phyloP scores from a whole-genome alignment of 768 basidiomycete species.

The Lentinula boryana region DNA sequence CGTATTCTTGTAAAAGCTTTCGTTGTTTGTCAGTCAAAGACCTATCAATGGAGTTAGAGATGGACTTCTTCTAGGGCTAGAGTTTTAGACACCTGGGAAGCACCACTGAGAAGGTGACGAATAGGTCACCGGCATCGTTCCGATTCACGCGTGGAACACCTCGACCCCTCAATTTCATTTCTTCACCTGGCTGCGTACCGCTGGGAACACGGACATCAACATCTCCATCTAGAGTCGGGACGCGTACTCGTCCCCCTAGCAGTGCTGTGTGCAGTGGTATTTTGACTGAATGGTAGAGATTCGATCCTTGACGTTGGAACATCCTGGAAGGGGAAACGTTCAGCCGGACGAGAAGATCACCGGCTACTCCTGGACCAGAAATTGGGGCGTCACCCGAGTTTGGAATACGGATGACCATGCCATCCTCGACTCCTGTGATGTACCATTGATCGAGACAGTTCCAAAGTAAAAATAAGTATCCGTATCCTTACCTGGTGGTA shows the following conservation, averaged over 20 bases:
- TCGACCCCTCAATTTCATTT: conserved; percentile 88
- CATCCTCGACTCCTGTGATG: conserved; percentile 81
- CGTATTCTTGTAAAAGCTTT: conserved; percentile 83
- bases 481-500: conserved; percentile 71
- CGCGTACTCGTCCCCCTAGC: conserved; percentile 87
- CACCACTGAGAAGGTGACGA: conserved; percentile 82
- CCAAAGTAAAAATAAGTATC: conserved; percentile 10
- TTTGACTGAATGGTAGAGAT: conserved; percentile 83
- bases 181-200: conserved; percentile 95
- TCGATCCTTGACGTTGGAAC: conserved; percentile 87
- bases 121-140: conserved; percentile 72
- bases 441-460: conserved; percentile 2
- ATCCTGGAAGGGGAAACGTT: conserved; percentile 76
- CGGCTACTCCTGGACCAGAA: conserved; percentile 67
- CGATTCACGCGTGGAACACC: conserved; percentile 66
- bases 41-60: conserved; percentile 34
- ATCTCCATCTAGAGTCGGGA: conserved; percentile 93
- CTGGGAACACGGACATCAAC: conserved; percentile 89
- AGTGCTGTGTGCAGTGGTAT: conserved; percentile 90
- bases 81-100: conserved; percentile 73
- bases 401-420: conserved; percentile 82
- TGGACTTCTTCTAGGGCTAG: conserved; percentile 3
- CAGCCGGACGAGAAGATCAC: conserved; percentile 85
- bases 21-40: conserved; percentile 79
- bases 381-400: conserved; percentile 82